phyloP scores from a whole-genome alignment of 305 asterid species.

The Withania somnifera region DNA sequence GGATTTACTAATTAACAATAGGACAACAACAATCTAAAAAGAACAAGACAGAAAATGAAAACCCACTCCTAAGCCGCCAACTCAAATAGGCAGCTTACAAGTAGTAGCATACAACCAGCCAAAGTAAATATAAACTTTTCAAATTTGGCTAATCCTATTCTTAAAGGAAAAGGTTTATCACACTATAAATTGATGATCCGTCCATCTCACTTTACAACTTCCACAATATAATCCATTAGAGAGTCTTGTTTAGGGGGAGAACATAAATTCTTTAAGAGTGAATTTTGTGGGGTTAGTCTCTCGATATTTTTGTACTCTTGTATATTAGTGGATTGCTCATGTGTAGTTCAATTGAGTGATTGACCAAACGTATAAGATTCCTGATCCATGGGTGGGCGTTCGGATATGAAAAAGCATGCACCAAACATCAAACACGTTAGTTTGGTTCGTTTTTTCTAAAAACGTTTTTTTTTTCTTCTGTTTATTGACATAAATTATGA shows the following conservation, averaged over 20 bases:
- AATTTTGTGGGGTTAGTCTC: not conserved
- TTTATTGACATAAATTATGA: too few relatives aligned
- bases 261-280: not conserved
- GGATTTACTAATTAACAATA: too few relatives aligned
- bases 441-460: too few relatives aligned
- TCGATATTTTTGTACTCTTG: not conserved
- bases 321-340: not conserved
- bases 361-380: not conserved
- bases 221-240: not conserved
- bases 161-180: not conserved
- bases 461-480: too few relatives aligned
- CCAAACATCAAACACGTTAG: too few relatives aligned
- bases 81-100: too few relatives aligned
- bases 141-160: not conserved
- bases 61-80: too few relatives aligned
- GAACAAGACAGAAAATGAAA: too few relatives aligned
- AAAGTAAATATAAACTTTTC: not conserved
- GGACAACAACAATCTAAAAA: too few relatives aligned
- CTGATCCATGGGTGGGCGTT: too few relatives aligned
- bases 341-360: not conserved
- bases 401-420: too few relatives aligned
- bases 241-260: not conserved
- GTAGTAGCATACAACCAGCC: too few relatives aligned
- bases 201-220: not conserved
- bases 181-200: not conserved